Percentiles rank a stretch among this genome's conserved stretches.
These are phyloP conservation scores for Akanthomyces muscarius DNA, from an alignment of 2,329 filamentous ascomycete genomes.

Conservation along the genomic window DNA sequence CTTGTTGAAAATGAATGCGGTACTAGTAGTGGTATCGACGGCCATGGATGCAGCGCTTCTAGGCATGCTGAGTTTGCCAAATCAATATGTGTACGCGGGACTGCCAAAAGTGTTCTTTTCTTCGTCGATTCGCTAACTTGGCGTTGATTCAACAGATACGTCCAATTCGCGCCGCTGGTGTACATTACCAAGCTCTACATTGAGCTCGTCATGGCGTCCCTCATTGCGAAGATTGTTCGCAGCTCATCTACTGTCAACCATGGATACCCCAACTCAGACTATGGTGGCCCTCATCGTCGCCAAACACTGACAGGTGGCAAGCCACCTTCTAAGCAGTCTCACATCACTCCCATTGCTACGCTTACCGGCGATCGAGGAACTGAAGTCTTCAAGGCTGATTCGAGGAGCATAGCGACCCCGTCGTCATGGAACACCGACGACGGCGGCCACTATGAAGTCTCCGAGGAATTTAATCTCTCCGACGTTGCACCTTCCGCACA, in stretches of 20 bases:
- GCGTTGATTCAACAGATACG: constrained; percentile 4
- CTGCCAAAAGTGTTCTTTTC: not conserved
- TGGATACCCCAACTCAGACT: too few species aligned
- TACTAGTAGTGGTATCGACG: constrained; percentile 44
- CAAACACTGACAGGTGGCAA: too few species aligned
- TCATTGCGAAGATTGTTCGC: constrained; percentile 17
- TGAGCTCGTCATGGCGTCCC: constrained; percentile 15
- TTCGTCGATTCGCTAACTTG: not conserved
- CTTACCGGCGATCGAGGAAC: too few species aligned
- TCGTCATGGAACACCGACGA: too few species aligned
- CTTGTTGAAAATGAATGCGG: constrained; percentile 45
- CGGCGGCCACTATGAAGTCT: too few species aligned
- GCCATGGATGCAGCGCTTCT: constrained; percentile 39
- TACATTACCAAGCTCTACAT: constrained; percentile 17
- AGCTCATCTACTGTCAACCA: not conserved
- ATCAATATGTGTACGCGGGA: not conserved
- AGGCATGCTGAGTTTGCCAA: constrained; percentile 24
- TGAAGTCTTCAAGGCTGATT: too few species aligned
- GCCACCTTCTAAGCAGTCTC: too few species aligned
- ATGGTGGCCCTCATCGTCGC: too few species aligned
- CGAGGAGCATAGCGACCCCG: too few species aligned
- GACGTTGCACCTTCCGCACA: too few species aligned
- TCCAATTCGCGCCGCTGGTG: constrained; percentile 16
- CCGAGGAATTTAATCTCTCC: too few species aligned
- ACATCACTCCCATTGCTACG: too few species aligned